Conservation (phyloP, 192 early-diverging fungal species). For the Coemansia sp. region DNA sequence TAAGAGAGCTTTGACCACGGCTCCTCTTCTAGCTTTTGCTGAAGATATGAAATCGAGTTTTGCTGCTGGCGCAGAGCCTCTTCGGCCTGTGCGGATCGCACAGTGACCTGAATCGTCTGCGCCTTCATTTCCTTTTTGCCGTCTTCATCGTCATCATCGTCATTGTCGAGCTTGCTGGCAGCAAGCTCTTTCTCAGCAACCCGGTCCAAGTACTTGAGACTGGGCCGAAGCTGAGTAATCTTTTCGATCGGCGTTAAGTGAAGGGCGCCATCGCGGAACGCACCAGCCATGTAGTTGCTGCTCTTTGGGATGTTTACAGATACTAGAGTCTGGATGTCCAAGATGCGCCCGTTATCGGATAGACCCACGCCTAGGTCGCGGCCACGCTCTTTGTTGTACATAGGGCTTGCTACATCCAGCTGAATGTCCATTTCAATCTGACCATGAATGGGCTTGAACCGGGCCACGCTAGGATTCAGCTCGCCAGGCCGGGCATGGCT, state of each 20-base stretch:
- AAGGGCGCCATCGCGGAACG: constrained; percentile 75
- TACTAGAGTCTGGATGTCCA: constrained; percentile 79
- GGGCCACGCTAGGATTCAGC: constrained; percentile 58
- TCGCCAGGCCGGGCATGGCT: constrained; percentile 48
- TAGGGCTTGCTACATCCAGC: constrained; percentile 64
- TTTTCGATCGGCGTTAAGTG: constrained; percentile 79
- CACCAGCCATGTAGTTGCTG: constrained; percentile 82
- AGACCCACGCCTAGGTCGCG: constrained; percentile 73
- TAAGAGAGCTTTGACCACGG: constrained; percentile 67
- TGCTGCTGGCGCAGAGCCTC: constrained; percentile 61
- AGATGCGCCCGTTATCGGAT: constrained; percentile 66
- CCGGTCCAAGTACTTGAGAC: constrained; percentile 86
- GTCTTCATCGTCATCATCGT: constrained; percentile 66
- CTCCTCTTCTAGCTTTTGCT: constrained; percentile 67
- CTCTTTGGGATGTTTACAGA: constrained; percentile 75
- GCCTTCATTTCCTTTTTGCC: constrained; percentile 42
- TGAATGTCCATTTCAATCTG: constrained; percentile 84
- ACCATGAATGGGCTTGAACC: constrained; percentile 81
- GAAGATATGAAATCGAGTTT: constrained; percentile 56
- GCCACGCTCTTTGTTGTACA: constrained; percentile 79
- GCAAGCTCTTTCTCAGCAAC: constrained; percentile 75
- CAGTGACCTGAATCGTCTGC: constrained; percentile 54
- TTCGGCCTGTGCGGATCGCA: constrained; percentile 62
- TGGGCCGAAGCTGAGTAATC: constrained; percentile 81
- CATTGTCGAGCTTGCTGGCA: constrained; percentile 64